Base-by-base conservation (phyloP, 768 basidiomycete species). In the Agrocybe praecox region DNA sequence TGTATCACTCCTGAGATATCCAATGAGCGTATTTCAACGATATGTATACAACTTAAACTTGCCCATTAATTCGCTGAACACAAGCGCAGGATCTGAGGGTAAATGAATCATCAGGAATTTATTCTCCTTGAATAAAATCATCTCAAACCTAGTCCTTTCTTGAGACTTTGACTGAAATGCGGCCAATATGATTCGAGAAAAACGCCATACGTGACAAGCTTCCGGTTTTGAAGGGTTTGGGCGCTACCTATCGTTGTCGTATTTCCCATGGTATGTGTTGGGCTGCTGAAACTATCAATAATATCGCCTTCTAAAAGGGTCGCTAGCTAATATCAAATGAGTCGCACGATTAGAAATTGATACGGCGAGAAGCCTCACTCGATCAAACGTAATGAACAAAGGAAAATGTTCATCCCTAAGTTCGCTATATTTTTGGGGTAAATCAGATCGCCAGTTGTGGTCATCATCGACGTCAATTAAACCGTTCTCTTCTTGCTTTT, bases 31-130 rank as follows among this genome's bases (percentile, higher is more conserved):
- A 21, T 23, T 17, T 50, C 8, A 18, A 19, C 24, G 15, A 9
- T 17, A n/a, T 32, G 5, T 23, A 26, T 44, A 44, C 1, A n/a
- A 18, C n/a, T 9, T 19, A 33, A 40, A 63, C 73, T n/a, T 52
- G 83, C 88, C 88, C 56, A 90, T 77, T 22, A 90, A 69, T 63
- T 90, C 87, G 34, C 80, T 82, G 63, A 81, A 90, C 0, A 88
- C 85, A 3, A 86, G 69, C 12, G 81, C 74, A 1, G 87, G 78
- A 65, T 87, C 89, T 90, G 33, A 12, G n/a, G n/a, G 21, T 21
- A 19, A 52, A n/a, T 29, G 21, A 32, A 36, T 17, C 34, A 6
- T 33, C 21, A 21, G 10, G 17, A 21, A 19, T 6, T 32, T 52
- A 6, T 42, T 18, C n/a, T n/a, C 7, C 5, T 17, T 53, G 10